A percentile compares a stretch with the other conserved stretches of the same genome.
phyloP scores from a whole-genome alignment of 148 eudicot genomes.

The Diospyros kaki region DNA sequence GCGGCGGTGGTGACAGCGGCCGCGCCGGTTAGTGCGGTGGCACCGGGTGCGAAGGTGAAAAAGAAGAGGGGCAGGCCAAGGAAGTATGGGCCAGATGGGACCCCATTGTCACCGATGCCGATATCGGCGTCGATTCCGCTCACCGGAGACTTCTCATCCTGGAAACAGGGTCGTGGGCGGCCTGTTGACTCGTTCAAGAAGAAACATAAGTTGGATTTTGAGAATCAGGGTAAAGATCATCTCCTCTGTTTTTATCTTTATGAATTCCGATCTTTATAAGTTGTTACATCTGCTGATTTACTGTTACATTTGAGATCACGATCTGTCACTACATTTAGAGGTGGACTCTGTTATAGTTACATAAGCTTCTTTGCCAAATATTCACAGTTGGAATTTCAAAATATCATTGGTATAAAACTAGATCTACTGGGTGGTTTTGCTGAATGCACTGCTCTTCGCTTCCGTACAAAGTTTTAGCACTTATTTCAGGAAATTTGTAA shows the following conservation, averaged over 20 bases:
- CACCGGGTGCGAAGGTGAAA: constrained; percentile 28
- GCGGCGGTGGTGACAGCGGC: constrained; percentile 24
- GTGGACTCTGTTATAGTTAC: neutral
- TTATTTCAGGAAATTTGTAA: constrained; percentile 1
- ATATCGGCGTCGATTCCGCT: constrained; percentile 94
- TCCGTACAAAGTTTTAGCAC: neutral
- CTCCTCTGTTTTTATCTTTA: neutral
- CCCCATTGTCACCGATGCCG: constrained; percentile 84
- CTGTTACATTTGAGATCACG: neutral
- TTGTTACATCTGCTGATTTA: neutral
- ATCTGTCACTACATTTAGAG: constrained; percentile 3
- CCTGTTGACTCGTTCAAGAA: constrained; percentile 56
- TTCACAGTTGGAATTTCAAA: neutral
- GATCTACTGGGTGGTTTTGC: constrained; percentile 7
- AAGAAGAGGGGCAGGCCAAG: constrained; percentile 92
- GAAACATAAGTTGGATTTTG: constrained; percentile 57
- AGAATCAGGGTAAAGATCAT: constrained; percentile 41
- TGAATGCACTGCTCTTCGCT: neutral
- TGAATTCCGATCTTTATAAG: too few relatives aligned
- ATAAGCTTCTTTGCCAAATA: constrained; percentile 1
- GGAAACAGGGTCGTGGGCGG: constrained; percentile 55
- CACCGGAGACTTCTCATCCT: constrained; percentile 67
- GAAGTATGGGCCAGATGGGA: constrained; percentile 74
- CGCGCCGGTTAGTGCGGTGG: constrained; percentile 30
- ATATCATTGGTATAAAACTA: neutral